A percentile compares a stretch with the other conserved stretches of the same genome.
Conservation (phyloP, 1,284 basidiomycete genomes). For the Cutaneotrichosporon sp. region DNA sequence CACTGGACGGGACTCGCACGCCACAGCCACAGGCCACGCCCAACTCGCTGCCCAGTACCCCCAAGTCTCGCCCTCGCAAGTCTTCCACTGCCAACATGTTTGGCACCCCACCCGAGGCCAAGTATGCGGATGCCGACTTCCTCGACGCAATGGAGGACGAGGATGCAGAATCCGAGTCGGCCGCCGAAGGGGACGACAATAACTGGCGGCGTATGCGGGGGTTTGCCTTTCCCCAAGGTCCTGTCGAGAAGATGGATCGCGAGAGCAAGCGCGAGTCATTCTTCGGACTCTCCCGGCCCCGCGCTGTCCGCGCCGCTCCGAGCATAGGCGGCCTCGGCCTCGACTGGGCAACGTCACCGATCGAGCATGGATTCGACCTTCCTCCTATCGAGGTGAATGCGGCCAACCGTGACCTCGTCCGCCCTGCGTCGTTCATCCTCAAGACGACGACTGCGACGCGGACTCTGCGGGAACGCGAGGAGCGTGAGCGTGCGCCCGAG, state of each 20-base stretch:
- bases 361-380: slow-evolving; percentile 20
- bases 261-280: slow-evolving; percentile 45
- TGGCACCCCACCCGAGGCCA: slow-evolving; percentile 16
- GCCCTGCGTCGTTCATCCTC: slow-evolving; percentile 14
- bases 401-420: slow-evolving; percentile 20
- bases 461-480: background rate
- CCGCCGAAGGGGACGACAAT: slow-evolving; percentile 23
- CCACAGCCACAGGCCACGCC: slow-evolving; percentile 22
- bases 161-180: background rate
- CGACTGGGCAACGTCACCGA: slow-evolving; percentile 11
- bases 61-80: slow-evolving; percentile 22
- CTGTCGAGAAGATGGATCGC: slow-evolving; percentile 19
- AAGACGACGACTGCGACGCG: slow-evolving; percentile 1
- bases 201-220: slow-evolving; percentile 36
- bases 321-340: slow-evolving; percentile 16
- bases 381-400: slow-evolving; percentile 29
- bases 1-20: slow-evolving; percentile 17
- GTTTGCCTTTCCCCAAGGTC: slow-evolving; percentile 43
- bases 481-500: background rate
- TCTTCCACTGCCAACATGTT: background rate
- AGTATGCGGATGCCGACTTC: slow-evolving; percentile 20
- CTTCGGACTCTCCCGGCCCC: slow-evolving; percentile 43
- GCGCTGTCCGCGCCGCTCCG: slow-evolving; percentile 21
- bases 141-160: slow-evolving; percentile 20
- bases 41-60: slow-evolving; percentile 20